Base-by-base conservation (phyloP, 2,329 filamentous ascomycete genomes). In the Penicillium sp. region DNA sequence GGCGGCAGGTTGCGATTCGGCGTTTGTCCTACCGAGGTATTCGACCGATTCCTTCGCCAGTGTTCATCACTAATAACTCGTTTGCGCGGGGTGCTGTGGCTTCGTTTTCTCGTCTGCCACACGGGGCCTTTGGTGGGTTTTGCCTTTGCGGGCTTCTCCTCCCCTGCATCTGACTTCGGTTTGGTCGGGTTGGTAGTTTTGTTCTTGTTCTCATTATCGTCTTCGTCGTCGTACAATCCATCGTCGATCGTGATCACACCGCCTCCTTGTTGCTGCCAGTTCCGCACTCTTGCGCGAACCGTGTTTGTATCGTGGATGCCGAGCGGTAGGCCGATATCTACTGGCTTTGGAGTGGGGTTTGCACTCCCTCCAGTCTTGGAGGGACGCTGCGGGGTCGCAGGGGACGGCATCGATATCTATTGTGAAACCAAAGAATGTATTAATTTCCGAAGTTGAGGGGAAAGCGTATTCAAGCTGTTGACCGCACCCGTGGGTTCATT, bases 51-150 rank as follows among this genome's bases (percentile, higher is more conserved):
- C 55, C 79, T 81, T 58, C 81, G 83, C 71, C 93, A 97, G 75
- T 96, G 90, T 52, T 89, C 89, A 75, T 97, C 93, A 71, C 92
- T 97, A 58, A 97, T 85, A 51, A 97, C 90, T 60, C 92, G 85
- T 80, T 96, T 97, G 76, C 90, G 92, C 15, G 93, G 93, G 44
- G 90, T 85, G 48, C 80, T 85, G 69, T 75, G 80, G 64, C 75
- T 77, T 69, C 64, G 67, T 47, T 74, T 71, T 55, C 71, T 74
- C 37, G 55, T 50, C 18, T 58, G 31, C n/a, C 48, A 22, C 22
- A 58, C 50, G 6, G 50, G 52, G 9, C 56, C 59, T 56, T 73
- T 62, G 25, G 60, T 59, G 31, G 53, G 41, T 18, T 56, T 50
- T 33, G 40, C 53, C 56, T 58, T 40, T 56, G 45, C 35, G 51